Percentiles rank a stretch among this genome's conserved stretches.
phyloP scores from a whole-genome alignment of 768 basidiomycete species.

The Boletus tylopilopsis region DNA sequence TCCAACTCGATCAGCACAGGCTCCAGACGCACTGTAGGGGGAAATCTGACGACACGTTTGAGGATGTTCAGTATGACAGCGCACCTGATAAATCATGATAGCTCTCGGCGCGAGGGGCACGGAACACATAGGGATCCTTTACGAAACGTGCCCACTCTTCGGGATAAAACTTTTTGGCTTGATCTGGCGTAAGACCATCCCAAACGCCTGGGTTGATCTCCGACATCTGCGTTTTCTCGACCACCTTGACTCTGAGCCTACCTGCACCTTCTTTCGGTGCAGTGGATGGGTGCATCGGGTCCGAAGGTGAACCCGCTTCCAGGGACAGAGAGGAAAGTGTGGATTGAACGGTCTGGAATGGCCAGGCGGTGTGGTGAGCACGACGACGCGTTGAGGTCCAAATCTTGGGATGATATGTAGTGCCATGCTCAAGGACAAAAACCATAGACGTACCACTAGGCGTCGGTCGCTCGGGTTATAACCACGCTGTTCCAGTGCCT shows the following conservation, averaged over 20 bases:
- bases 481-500: conserved; percentile 69
- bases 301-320: background rate
- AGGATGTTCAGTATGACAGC: conserved; percentile 14
- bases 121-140: conserved; percentile 88
- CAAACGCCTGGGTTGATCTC: conserved; percentile 98
- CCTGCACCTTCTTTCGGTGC: conserved; percentile 11
- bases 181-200: conserved; percentile 91
- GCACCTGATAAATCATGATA: conserved; percentile 91
- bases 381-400: conserved; percentile 96
- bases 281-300: background rate
- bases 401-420: conserved; percentile 48
- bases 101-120: conserved; percentile 92
- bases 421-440: background rate
- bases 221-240: conserved; percentile 94
- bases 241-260: conserved; percentile 65
- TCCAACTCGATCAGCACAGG: conserved; percentile 91
- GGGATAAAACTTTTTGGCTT: conserved; percentile 86
- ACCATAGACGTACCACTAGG: conserved; percentile 52
- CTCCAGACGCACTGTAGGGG: conserved; percentile 79
- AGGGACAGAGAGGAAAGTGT: conserved; percentile 11
- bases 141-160: conserved; percentile 92
- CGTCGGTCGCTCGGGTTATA: conserved; percentile 56
- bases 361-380: conserved; percentile 95
- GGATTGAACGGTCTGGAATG: conserved; percentile 54
- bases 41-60: background rate